A percentile compares a stretch with the other conserved stretches of the same genome.
phyloP scores from a whole-genome alignment of 192 early-diverging fungal species.

The Coemansia sp. region DNA sequence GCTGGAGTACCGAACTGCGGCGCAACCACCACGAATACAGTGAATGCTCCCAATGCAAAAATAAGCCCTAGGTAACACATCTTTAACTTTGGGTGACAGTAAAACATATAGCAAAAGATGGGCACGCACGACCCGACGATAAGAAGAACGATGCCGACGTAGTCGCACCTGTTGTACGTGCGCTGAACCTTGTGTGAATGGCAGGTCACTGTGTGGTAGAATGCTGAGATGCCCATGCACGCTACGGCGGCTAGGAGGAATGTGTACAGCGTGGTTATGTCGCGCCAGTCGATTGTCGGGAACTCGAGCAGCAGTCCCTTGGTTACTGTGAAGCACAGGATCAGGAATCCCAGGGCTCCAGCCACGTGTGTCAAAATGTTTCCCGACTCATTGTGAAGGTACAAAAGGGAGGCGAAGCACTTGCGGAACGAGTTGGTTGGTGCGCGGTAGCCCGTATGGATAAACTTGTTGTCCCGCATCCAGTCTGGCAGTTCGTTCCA shows the following conservation, averaged over 20 bases:
- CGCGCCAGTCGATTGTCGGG: conserved; percentile 59
- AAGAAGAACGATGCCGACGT: conserved; percentile 84
- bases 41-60: conserved; percentile 61
- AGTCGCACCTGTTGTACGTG: conserved; percentile 89
- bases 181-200: conserved; percentile 70
- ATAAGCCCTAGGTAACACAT: conserved; percentile 62
- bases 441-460: conserved; percentile 78
- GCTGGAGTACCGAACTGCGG: conserved; percentile 70
- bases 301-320: conserved; percentile 46
- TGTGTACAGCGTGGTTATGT: conserved; percentile 67
- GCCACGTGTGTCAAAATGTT: conserved; percentile 90
- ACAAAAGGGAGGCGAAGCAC: conserved; percentile 75
- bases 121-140: conserved; percentile 63
- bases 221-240: conserved; percentile 78
- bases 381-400: conserved; percentile 91
- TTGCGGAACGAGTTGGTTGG: conserved; percentile 70
- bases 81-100: conserved; percentile 59
- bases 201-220: conserved; percentile 81
- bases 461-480: conserved; percentile 83
- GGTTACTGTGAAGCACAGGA: conserved; percentile 54
- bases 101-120: conserved; percentile 59
- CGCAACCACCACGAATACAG: conserved; percentile 61
- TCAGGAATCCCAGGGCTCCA: conserved; percentile 63
- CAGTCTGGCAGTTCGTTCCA: conserved; percentile 66
- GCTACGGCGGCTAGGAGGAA: conserved; percentile 75